Percentiles rank a stretch among this genome's conserved stretches.
Conservation (phyloP, 805 yeast genomes). For the Lipomyces starkeyi region DNA sequence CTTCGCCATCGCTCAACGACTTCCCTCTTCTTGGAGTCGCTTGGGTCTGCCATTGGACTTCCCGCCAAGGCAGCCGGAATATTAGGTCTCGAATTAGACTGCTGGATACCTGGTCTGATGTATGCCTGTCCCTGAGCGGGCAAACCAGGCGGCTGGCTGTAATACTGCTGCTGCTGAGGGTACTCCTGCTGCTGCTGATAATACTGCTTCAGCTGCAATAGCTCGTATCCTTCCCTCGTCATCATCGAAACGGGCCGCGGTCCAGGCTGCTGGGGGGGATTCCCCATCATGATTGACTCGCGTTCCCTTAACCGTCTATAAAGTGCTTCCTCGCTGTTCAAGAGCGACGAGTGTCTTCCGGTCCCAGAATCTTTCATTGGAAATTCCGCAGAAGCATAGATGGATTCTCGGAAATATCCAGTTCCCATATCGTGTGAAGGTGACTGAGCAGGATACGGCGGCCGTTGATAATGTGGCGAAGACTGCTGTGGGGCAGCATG, state of each 20-base stretch:
- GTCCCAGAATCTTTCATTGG: background rate
- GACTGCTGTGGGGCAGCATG: background rate
- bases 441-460: constrained; percentile 1
- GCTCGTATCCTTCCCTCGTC: constrained; percentile 23
- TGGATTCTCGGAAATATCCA: constrained; percentile 21
- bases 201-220: constrained; percentile 12
- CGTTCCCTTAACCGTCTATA: constrained; percentile 18
- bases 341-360: background rate
- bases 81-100: constrained; percentile 1
- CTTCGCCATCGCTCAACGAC: constrained; percentile 31
- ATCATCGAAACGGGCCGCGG: constrained; percentile 14
- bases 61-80: background rate
- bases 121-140: background rate
- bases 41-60: background rate
- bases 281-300: constrained; percentile 7
- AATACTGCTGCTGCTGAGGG: background rate
- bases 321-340: constrained; percentile 31
- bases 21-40: constrained; percentile 16
- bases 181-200: constrained; percentile 11
- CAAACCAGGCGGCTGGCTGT: background rate
- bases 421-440: background rate
- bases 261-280: background rate
- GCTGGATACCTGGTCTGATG: constrained; percentile 1
- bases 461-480: background rate
- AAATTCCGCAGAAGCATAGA: background rate